Evolutionary conservation across 495 filamentous ascomycete species (phyloP), one percentile per base, ranked within the genome.

Genomic region (Neurospora sp.): DNA sequence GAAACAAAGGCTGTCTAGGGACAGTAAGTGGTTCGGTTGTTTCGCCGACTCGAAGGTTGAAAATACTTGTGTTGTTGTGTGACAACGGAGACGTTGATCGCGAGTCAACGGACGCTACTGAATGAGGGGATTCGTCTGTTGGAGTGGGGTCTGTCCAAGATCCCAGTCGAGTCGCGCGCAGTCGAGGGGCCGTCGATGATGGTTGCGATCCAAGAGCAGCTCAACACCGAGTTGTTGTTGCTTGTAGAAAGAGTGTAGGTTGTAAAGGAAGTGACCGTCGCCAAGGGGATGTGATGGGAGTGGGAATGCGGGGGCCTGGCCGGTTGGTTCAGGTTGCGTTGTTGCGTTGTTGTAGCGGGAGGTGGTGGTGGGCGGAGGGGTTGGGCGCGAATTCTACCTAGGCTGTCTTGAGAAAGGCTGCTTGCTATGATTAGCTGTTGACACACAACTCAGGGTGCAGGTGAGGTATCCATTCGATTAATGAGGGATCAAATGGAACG

Each of bases 1-100:
- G 9, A 39, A 40, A n/a, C 80, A 82, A 83, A 70, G 35, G 35
- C 31, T 14, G 65, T 70, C 14, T 20, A 41, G 68, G 9, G 8
- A 38, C 22, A 31, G 40, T 16, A 20, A 9, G 9, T 31, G 31
- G 18, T 71, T 68, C 12, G 70, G 40, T n/a, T 1, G 31, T 37
- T n/a, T 72, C 61, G 70, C 40, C 12, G 41, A 48, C 44, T 69
- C 27, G 22, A 69, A 40, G 68, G 31, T 45, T 22, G 53, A 53
- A 59, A 41, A 71, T 71, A 7, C 22, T 61, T 35, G 53, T 61
- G 22, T 61, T 35, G 53, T 65, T 61, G 53, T 65, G 53, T 65
- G 53, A 65, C 53, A 65, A 14, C 53, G 27, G 53, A 65, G 53
- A 27, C 53, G 27, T 65, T 65, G 53, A 65, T 65, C 53, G 53